phyloP scores from a whole-genome alignment of 1,139 yeast genomes.

The Saccharomycopsis hybrid region DNA sequence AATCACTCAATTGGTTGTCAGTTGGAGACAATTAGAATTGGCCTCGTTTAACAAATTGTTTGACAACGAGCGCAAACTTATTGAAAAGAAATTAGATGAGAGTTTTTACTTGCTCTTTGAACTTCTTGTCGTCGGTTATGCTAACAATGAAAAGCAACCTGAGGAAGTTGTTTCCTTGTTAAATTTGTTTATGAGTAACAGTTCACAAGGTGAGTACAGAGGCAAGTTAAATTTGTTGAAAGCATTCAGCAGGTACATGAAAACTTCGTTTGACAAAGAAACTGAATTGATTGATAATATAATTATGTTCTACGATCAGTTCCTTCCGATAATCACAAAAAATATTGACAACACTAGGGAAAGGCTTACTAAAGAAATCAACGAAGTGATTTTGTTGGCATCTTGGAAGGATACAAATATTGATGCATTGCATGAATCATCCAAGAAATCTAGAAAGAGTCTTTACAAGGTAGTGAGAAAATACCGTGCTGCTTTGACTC shows the following conservation, averaged over 20 bases:
- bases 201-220: constrained; percentile 68
- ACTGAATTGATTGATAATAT: constrained; percentile 44
- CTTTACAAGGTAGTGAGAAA: constrained; percentile 81
- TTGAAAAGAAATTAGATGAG: constrained; percentile 47
- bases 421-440: constrained; percentile 89
- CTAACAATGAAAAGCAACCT: constrained; percentile 9
- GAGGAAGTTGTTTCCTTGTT: constrained; percentile 57
- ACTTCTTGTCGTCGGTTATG: constrained; percentile 16
- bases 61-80: constrained; percentile 50
- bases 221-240: constrained; percentile 51
- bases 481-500: constrained; percentile 59
- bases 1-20: constrained; percentile 63
- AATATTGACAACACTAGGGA: constrained; percentile 42
- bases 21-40: constrained; percentile 87
- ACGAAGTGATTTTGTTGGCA: constrained; percentile 80
- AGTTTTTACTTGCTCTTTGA: constrained; percentile 18
- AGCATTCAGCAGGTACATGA: constrained; percentile 54
- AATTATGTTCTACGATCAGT: constrained; percentile 61
- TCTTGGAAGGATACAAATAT: constrained; percentile 97
- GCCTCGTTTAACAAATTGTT: constrained; percentile 81
- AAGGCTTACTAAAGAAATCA: constrained; percentile 66
- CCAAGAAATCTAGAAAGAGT: constrained; percentile 77
- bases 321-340: constrained; percentile 41
- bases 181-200: constrained; percentile 67
- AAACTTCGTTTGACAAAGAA: constrained; percentile 24